A percentile compares a stretch with the other conserved stretches of the same genome.
phyloP scores from a whole-genome alignment of 768 basidiomycete genomes.

The Pulveroboletus sp. region DNA sequence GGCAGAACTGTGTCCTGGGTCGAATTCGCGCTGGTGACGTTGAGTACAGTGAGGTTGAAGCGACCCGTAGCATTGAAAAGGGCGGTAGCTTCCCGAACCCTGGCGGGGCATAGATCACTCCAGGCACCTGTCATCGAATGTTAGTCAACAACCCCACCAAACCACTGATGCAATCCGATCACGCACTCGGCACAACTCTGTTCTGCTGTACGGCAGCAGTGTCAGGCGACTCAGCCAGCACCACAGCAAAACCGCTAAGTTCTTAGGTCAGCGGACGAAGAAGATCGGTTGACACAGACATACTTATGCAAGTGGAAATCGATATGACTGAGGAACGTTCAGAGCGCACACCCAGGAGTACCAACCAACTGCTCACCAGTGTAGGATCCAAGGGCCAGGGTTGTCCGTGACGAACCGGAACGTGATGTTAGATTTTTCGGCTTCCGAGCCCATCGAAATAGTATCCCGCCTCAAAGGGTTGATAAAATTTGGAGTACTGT shows the following conservation, averaged over 20 bases:
- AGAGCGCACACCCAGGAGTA: not conserved
- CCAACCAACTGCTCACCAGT: constrained; percentile 29
- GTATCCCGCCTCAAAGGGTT: constrained; percentile 38
- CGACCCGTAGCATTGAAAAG: constrained; percentile 16
- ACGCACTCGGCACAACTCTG: constrained; percentile 19
- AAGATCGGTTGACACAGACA: not conserved
- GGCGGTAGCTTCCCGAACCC: constrained; percentile 14
- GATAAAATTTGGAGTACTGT: constrained; percentile 31
- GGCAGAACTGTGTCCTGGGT: not conserved
- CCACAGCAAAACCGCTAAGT: constrained; percentile 29
- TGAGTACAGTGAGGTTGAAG: constrained; percentile 16
- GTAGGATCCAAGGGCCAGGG: constrained; percentile 59
- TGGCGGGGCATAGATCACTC: constrained; percentile 19
- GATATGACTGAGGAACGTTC: constrained; percentile 24
- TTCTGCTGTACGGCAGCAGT: constrained; percentile 17
- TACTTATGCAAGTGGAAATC: constrained; percentile 30
- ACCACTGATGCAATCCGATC: not conserved
- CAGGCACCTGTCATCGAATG: constrained; percentile 12
- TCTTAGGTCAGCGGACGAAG: constrained; percentile 2
- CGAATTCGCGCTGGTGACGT: constrained; percentile 2
- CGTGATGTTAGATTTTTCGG: constrained; percentile 42
- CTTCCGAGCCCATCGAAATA: constrained; percentile 31
- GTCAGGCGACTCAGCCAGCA: constrained; percentile 28
- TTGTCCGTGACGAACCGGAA: constrained; percentile 66
- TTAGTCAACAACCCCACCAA: not conserved